Base-by-base conservation (phyloP, 495 filamentous ascomycete genomes). In the Extremus antarcticus region DNA sequence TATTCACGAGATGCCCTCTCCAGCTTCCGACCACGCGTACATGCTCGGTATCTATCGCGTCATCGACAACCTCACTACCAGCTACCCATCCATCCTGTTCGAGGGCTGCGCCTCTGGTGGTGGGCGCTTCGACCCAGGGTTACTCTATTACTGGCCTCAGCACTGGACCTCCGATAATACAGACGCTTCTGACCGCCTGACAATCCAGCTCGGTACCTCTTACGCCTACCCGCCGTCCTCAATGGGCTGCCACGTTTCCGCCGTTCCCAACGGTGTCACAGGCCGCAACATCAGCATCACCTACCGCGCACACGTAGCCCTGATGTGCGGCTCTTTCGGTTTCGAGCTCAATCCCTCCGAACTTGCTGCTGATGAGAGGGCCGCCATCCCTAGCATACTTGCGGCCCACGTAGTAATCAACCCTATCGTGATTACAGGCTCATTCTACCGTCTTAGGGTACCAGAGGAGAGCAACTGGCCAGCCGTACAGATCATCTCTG, bases 141-240 rank as follows among this genome's bases (percentile, higher is more conserved):
- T 79, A 1, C 65, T 81, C 23, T 75, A 78, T 46, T 81, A 74
- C 60, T 78, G 75, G 71, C 75, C 78, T 0, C 78, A 80, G 59
- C 72, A 73, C 60, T 80, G 78, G 78, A 76, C 78, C 0, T 77
- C 74, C 0, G 78, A 80, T 39, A 68, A 80, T 57, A 80, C 76
- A 17, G 77, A 80, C 52, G 76, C 70, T 2, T 59, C 77, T 0
- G 70, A 76, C 43, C 72, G 76, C 15, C 66, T 80, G 22, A 62
- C 66, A n/a, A 80, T 80, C 56, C 77, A 80, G 29, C 64, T 79
- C 38, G 78, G 78, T 8, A 77, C 74, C 0, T 78, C 76, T 0
- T 67, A 77, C 15, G 75, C 68, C 0, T 80, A 79, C 62, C 78
- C 78, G 0, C 70, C 77, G 0, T 74, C 72, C 15, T 69, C 77